Evolutionary conservation across 2,329 filamentous ascomycete genomes (phyloP).

Genomic region (Aspergillus caelatus): DNA sequence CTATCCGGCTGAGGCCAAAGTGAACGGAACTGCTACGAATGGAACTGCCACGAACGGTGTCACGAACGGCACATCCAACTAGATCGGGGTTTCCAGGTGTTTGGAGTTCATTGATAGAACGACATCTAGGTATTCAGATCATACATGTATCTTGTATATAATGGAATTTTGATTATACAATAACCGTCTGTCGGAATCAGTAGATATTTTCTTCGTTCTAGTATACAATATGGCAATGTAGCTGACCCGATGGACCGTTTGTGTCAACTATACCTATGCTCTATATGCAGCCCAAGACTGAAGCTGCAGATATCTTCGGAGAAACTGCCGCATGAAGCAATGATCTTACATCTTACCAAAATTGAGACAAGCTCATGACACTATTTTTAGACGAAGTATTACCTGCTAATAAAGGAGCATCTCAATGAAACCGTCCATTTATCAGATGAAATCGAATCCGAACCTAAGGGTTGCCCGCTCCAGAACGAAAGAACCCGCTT

Average conservation of each 20-base stretch:
- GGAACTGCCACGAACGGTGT: neutral
- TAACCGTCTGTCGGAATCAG: neutral
- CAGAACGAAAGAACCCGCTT: neutral
- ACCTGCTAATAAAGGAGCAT: neutral
- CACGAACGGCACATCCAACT: neutral
- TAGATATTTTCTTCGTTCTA: neutral
- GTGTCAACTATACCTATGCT: neutral
- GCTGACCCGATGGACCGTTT: neutral
- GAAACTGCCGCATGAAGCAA: neutral
- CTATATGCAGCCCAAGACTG: neutral
- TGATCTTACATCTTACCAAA: neutral
- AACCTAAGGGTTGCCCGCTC: neutral
- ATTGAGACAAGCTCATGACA: neutral
- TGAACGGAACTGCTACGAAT: slow-evolving; percentile 6
- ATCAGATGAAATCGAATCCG: neutral
- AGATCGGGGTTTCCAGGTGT: neutral
- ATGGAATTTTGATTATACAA: neutral
- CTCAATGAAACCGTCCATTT: neutral
- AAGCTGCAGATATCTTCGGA: neutral
- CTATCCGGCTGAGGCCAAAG: slow-evolving; percentile 55
- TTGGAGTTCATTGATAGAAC: slow-evolving; percentile 5
- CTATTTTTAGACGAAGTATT: neutral
- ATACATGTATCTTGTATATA: slow-evolving; percentile 10
- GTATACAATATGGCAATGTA: neutral
- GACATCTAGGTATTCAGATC: neutral